Conservation (phyloP, 768 basidiomycete species). For the Psilocybe subaeruginosa region DNA sequence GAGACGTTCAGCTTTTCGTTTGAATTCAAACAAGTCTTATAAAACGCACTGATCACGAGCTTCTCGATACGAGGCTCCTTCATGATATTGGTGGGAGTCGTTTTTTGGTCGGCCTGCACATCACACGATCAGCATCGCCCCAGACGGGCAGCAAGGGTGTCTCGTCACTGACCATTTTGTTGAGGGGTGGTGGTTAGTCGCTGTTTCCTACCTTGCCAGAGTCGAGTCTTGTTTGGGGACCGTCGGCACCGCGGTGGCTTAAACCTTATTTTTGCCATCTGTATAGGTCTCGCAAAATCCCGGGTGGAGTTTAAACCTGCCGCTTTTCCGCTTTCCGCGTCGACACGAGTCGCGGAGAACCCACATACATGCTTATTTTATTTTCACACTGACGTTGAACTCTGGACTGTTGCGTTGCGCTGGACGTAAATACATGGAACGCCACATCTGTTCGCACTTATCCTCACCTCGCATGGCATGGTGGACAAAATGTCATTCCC, state of each 20-base stretch:
- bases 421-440: neutral
- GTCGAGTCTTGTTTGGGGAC: constrained; percentile 29
- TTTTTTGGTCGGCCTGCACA: constrained; percentile 83
- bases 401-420: neutral
- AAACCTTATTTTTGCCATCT: constrained; percentile 42
- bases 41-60: constrained; percentile 94
- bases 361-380: too few relatives aligned
- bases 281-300: constrained; percentile 33
- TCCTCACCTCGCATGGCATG: neutral
- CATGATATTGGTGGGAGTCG: constrained; percentile 90
- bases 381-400: too few relatives aligned
- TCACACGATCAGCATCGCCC: constrained; percentile 15
- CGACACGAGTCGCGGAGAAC: too few relatives aligned
- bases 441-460: neutral
- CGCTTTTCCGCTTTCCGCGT: constrained; percentile 1
- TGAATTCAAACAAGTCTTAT: neutral
- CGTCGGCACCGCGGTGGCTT: constrained; percentile 36
- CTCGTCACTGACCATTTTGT: constrained; percentile 17
- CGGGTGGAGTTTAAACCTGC: constrained; percentile 18
- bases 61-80: constrained; percentile 97
- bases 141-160: neutral
- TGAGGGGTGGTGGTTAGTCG: constrained; percentile 38
- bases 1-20: constrained; percentile 8
- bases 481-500: neutral
- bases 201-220: constrained; percentile 36